phyloP scores from a whole-genome alignment of 2,329 filamentous ascomycete genomes.

The Aspergillus brunneoviolaceus region DNA sequence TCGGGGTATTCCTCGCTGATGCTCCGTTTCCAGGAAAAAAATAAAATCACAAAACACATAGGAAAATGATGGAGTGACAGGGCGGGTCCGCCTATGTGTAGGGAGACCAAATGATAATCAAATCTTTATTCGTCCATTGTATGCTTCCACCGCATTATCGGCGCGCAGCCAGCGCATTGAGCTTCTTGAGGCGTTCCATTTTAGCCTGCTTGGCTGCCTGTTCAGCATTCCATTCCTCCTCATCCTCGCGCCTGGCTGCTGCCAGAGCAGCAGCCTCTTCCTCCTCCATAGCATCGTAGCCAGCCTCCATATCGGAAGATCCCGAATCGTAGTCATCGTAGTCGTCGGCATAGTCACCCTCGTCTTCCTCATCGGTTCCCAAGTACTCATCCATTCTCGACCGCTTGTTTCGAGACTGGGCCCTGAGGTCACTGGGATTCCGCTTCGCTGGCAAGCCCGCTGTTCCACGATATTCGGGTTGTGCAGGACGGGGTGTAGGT shows the following conservation, averaged over 20 bases:
- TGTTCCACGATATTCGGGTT: constrained; percentile 44
- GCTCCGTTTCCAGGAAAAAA: constrained; percentile 20
- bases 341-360: constrained; percentile 42
- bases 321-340: constrained; percentile 47
- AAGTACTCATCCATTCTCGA: constrained; percentile 44
- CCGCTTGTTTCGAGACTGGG: constrained; percentile 26
- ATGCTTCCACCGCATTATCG: constrained; percentile 25
- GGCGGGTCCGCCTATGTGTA: not conserved
- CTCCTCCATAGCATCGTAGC: constrained; percentile 45
- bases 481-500: constrained; percentile 26
- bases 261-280: constrained; percentile 46
- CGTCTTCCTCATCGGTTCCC: constrained; percentile 50
- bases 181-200: constrained; percentile 45
- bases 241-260: constrained; percentile 47
- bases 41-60: constrained; percentile 4
- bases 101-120: not conserved
- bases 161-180: constrained; percentile 40
- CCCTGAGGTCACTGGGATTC: constrained; percentile 27
- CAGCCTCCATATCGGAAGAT: constrained; percentile 54
- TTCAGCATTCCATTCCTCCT: constrained; percentile 46
- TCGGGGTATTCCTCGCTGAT: constrained; percentile 29
- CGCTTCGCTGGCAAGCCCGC: constrained; percentile 36
- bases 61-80: not conserved
- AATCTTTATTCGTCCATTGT: not conserved
- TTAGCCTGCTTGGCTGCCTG: constrained; percentile 48